Evolutionary conservation across 2,329 filamentous ascomycete genomes (phyloP).

Genomic region (Neofusicoccum sp.): DNA sequence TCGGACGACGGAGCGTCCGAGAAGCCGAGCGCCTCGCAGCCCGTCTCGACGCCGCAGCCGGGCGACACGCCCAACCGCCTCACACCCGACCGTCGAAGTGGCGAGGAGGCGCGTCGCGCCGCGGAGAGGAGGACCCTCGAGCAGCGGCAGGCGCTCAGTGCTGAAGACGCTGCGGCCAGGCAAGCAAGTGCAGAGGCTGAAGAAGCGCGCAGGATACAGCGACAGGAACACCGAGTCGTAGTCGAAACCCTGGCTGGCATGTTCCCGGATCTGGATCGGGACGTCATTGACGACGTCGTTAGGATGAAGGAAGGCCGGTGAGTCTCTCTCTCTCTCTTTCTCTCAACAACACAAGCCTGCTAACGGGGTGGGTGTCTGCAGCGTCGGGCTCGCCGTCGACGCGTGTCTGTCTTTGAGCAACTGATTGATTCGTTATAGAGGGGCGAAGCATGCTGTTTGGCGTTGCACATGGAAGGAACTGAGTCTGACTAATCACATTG

Average conservation of each 20-base stretch:
- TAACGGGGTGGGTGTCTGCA: slow-evolving; percentile 20
- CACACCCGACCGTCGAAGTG: slow-evolving; percentile 46
- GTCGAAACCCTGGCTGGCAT: slow-evolving; percentile 93
- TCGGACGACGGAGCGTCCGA: slow-evolving; percentile 59
- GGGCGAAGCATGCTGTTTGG: neutral
- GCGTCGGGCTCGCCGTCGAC: slow-evolving; percentile 49
- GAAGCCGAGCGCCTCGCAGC: slow-evolving; percentile 24
- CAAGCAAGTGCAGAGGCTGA: slow-evolving; percentile 89
- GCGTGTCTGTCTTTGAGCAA: slow-evolving; percentile 47
- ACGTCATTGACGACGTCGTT: slow-evolving; percentile 95
- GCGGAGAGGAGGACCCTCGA: slow-evolving; percentile 20
- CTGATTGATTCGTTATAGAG: neutral
- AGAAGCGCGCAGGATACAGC: slow-evolving; percentile 78
- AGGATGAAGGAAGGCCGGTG: slow-evolving; percentile 91
- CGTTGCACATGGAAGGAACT: neutral
- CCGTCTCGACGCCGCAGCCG: slow-evolving; percentile 47
- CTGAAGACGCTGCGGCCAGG: slow-evolving; percentile 82
- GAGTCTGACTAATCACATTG: neutral
- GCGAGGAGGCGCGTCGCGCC: slow-evolving; percentile 29
- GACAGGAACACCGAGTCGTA: slow-evolving; percentile 82
- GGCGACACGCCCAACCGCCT: slow-evolving; percentile 50
- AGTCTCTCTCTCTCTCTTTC: slow-evolving; percentile 39
- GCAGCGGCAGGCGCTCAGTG: slow-evolving; percentile 52
- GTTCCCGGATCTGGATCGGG: slow-evolving; percentile 93
- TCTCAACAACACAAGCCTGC: neutral